These are phyloP conservation scores for Gossypium anomalum DNA, from an alignment of 345 rosid species.

Conservation along the genomic window DNA sequence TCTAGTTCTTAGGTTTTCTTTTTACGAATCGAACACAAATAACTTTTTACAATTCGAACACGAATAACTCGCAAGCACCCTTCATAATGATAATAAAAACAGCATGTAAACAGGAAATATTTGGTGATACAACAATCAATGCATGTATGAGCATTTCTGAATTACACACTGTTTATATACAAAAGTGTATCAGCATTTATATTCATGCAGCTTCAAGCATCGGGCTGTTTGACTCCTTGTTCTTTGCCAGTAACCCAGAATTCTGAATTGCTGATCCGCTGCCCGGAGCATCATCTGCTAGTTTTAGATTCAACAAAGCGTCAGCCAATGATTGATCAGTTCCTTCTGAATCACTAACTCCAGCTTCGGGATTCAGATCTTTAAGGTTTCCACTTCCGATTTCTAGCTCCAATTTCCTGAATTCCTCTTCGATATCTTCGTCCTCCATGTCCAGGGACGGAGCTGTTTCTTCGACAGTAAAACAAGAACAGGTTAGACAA, in stretches of 20 bases:
- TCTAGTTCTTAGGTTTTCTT: too few relatives aligned
- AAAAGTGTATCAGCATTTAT: background rate
- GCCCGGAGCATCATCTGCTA: slow-evolving; percentile 34
- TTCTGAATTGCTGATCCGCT: slow-evolving; percentile 18
- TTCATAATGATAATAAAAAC: too few relatives aligned
- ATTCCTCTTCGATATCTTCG: slow-evolving; percentile 71
- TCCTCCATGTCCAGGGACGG: slow-evolving; percentile 51
- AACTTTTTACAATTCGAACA: too few relatives aligned
- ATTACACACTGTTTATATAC: too few relatives aligned
- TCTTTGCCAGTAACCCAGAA: slow-evolving; percentile 23
- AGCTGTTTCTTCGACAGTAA: slow-evolving; percentile 42
- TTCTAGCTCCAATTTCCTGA: slow-evolving; percentile 60
- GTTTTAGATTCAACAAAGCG: slow-evolving; percentile 54
- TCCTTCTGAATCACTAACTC: slow-evolving; percentile 8
- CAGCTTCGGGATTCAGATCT: slow-evolving; percentile 7
- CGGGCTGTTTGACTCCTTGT: slow-evolving; percentile 25
- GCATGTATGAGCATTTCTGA: too few relatives aligned
- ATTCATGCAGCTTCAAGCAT: slow-evolving; percentile 50
- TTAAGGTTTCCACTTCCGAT: slow-evolving; percentile 36
- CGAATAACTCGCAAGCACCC: too few relatives aligned
- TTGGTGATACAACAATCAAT: too few relatives aligned
- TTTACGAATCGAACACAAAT: too few relatives aligned
- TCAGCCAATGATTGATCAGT: slow-evolving; percentile 41
- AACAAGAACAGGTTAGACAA: slow-evolving; percentile 13
- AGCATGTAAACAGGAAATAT: too few relatives aligned